These are phyloP conservation scores for Schizothecium vesticola DNA, from an alignment of 495 filamentous ascomycete genomes.

Conservation along the genomic window DNA sequence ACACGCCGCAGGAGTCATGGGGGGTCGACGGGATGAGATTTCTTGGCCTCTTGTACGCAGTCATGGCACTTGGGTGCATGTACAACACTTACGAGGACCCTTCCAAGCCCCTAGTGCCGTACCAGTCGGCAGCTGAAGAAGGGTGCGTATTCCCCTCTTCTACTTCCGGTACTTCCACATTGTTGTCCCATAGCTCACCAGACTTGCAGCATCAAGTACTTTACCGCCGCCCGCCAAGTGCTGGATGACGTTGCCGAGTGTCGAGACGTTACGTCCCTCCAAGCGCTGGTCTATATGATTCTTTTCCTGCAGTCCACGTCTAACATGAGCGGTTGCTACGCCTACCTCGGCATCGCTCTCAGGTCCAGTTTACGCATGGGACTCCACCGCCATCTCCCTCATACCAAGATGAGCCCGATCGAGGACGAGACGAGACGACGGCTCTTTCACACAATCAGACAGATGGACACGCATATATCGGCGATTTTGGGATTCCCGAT, in stretches of 20 bases:
- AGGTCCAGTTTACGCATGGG: constrained; percentile 82
- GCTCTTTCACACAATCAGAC: constrained; percentile 85
- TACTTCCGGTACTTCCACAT: neutral
- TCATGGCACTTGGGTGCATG: constrained; percentile 80
- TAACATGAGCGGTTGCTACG: constrained; percentile 88
- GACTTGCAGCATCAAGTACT: constrained; percentile 69
- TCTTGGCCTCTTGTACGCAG: constrained; percentile 75
- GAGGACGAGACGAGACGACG: constrained; percentile 79
- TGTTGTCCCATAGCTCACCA: constrained; percentile 13
- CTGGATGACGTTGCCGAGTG: constrained; percentile 89
- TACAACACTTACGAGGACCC: constrained; percentile 54
- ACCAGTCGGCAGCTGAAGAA: constrained; percentile 71
- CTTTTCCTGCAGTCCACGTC: constrained; percentile 88
- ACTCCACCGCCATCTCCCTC: constrained; percentile 70
- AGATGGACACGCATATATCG: constrained; percentile 91
- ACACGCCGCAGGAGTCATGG: constrained; percentile 61
- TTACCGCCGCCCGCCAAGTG: constrained; percentile 64
- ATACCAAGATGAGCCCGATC: constrained; percentile 71
- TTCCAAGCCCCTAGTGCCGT: constrained; percentile 33
- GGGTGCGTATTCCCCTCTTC: constrained; percentile 49
- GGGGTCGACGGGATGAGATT: constrained; percentile 73
- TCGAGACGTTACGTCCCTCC: constrained; percentile 76
- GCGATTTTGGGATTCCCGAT: constrained; percentile 81
- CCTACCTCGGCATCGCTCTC: constrained; percentile 84
- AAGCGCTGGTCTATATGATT: constrained; percentile 87